phyloP scores from a whole-genome alignment of 306 rosid genomes.

The Vachellia pachyceras region DNA sequence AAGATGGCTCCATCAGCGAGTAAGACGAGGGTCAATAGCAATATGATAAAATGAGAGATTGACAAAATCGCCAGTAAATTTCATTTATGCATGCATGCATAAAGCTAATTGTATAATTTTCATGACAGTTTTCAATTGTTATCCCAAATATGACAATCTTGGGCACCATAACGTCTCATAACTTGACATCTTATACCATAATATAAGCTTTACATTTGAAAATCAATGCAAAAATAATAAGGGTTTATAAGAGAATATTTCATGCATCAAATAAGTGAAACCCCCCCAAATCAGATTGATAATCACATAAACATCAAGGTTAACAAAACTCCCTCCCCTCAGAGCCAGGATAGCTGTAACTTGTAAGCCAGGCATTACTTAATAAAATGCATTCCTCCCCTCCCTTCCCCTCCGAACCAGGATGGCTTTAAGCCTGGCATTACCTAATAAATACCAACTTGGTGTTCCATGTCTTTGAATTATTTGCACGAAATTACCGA shows the following conservation, averaged over 20 bases:
- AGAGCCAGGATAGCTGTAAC: conserved; percentile 22
- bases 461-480: conserved; percentile 12
- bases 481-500: conserved; percentile 10
- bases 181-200: not conserved
- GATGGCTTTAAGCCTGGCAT: conserved; percentile 37
- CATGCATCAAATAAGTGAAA: not conserved
- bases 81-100: too few relatives aligned
- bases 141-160: not conserved
- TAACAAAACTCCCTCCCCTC: conserved; percentile 13
- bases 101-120: not conserved
- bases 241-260: not conserved
- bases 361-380: conserved; percentile 29
- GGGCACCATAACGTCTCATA: not conserved
- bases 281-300: not conserved
- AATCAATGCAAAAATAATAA: conserved; percentile 4
- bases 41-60: not conserved
- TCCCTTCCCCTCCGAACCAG: not conserved
- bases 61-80: not conserved
- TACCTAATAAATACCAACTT: conserved; percentile 8
- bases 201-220: conserved; percentile 16
- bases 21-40: not conserved
- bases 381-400: not conserved
- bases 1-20: not conserved
- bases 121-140: not conserved
- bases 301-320: not conserved